phyloP scores from a whole-genome alignment of 78 protist species.

The Speleostelium caveatum region DNA sequence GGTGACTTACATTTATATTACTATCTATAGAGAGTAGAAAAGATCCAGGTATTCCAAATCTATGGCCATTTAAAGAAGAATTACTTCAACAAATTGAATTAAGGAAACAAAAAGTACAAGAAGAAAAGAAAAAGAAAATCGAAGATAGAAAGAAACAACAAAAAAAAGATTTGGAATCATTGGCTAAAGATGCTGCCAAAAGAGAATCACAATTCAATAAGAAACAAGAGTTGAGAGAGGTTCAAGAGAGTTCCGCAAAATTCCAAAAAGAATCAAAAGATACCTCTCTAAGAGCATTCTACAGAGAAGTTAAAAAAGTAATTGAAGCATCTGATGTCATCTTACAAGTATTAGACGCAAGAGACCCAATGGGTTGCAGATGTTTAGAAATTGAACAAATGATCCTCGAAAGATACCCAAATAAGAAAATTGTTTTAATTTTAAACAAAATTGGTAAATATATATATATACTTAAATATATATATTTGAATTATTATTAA shows the following conservation, averaged over 20 bases:
- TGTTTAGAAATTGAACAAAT: slow-evolving; percentile 90
- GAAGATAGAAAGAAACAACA: slow-evolving; percentile 31
- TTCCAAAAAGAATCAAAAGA: slow-evolving; percentile 74
- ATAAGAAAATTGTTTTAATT: slow-evolving; percentile 92
- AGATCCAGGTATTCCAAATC: slow-evolving; percentile 96
- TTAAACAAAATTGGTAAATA: slow-evolving; percentile 97
- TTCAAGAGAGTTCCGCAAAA: background rate
- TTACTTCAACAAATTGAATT: slow-evolving; percentile 79
- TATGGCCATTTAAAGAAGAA: slow-evolving; percentile 92
- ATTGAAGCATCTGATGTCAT: slow-evolving; percentile 95
- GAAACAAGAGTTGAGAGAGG: slow-evolving; percentile 32
- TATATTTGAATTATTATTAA: no score
- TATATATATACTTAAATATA: slow-evolving; percentile 57
- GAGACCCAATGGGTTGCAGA: slow-evolving; percentile 99
- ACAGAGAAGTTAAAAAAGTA: slow-evolving; percentile 92
- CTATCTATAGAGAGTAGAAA: slow-evolving; percentile 73
- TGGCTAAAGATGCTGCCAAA: slow-evolving; percentile 56
- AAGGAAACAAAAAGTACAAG: slow-evolving; percentile 35
- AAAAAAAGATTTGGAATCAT: slow-evolving; percentile 26
- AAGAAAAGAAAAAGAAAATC: slow-evolving; percentile 57
- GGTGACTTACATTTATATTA: background rate
- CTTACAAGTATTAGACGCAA: slow-evolving; percentile 96
- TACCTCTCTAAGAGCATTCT: slow-evolving; percentile 88
- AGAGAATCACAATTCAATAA: slow-evolving; percentile 55
- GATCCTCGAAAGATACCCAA: slow-evolving; percentile 56